Percentiles rank a stretch among this genome's conserved stretches.
These are phyloP conservation scores for Hapsidospora chrysogenum DNA, from an alignment of 495 filamentous ascomycete species.

Conservation along the genomic window DNA sequence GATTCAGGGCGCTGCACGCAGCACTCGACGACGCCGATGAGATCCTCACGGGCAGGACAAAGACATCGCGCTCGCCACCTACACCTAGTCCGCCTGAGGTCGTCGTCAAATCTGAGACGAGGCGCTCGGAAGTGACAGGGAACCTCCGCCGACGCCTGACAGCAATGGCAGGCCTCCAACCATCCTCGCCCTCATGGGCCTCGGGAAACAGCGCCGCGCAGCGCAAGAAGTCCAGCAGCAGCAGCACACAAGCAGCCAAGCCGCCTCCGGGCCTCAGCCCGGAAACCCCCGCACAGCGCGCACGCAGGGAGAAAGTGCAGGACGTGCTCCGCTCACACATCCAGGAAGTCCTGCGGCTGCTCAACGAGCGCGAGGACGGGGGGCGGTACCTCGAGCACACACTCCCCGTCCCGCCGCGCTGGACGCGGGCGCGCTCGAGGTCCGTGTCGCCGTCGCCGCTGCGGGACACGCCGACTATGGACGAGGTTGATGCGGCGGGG, in stretches of 20 bases:
- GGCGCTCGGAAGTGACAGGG: too few species aligned
- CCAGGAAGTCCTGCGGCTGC: slow-evolving; percentile 17
- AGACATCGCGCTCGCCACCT: not conserved
- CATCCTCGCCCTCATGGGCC: too few species aligned
- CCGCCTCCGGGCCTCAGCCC: not conserved
- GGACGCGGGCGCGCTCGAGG: not conserved
- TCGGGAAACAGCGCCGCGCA: not conserved
- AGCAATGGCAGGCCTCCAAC: too few species aligned
- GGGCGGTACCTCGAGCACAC: not conserved
- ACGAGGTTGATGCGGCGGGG: slow-evolving; percentile 17
- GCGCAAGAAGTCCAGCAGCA: not conserved
- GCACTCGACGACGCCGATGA: slow-evolving; percentile 15
- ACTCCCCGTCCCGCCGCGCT: slow-evolving; percentile 3
- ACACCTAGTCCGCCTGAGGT: not conserved
- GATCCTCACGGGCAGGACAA: slow-evolving; percentile 8
- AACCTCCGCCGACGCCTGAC: too few species aligned
- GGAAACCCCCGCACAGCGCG: not conserved
- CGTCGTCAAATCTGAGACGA: not conserved
- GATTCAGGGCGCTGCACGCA: slow-evolving; percentile 20
- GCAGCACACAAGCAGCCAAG: not conserved
- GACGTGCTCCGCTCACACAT: slow-evolving; percentile 20
- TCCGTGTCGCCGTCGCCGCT: not conserved
- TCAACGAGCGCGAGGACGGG: slow-evolving; percentile 11
- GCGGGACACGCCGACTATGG: slow-evolving; percentile 7
- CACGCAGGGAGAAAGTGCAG: slow-evolving; percentile 13